A percentile compares a stretch with the other conserved stretches of the same genome.
Evolutionary conservation across 305 asterid genomes (phyloP).

Genomic region (Euphrasia arctica): DNA sequence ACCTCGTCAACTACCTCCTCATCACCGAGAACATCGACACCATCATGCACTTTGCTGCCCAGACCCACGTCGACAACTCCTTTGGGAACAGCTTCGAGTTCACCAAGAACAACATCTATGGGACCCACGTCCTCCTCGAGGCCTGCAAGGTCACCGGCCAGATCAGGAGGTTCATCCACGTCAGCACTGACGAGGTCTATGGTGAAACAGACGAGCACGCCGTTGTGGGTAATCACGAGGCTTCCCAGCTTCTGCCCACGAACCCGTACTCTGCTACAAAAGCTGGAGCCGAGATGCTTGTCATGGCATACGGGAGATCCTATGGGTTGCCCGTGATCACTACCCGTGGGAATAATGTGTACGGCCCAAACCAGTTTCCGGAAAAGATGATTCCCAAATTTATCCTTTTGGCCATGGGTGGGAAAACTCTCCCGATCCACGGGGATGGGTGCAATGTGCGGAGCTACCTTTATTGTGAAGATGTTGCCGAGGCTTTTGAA

Average conservation of each 20-base stretch:
- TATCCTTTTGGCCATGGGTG: not conserved
- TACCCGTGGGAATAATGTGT: not conserved
- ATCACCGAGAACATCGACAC: slow-evolving; percentile 38
- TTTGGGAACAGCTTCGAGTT: slow-evolving; percentile 43
- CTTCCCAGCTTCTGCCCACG: not conserved
- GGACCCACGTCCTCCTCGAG: slow-evolving; percentile 42
- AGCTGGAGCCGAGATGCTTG: not conserved
- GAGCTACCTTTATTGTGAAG: slow-evolving; percentile 2
- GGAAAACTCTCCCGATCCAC: not conserved
- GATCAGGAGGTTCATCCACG: slow-evolving; percentile 29
- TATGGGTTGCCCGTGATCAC: slow-evolving; percentile 1
- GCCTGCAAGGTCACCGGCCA: slow-evolving; percentile 35
- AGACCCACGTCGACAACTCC: slow-evolving; percentile 46
- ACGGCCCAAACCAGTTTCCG: not conserved
- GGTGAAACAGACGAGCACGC: not conserved
- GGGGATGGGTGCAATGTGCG: not conserved
- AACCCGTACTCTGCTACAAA: not conserved
- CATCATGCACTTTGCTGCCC: slow-evolving; percentile 45
- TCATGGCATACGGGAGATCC: not conserved
- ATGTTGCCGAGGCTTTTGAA: not conserved
- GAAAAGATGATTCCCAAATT: not conserved
- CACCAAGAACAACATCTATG: slow-evolving; percentile 39
- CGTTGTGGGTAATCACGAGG: not conserved
- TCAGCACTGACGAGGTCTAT: slow-evolving; percentile 5
- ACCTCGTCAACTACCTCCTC: slow-evolving; percentile 31